Percentiles rank a stretch among this genome's conserved stretches.
phyloP scores from a whole-genome alignment of 495 filamentous ascomycete species.

The Podospora pseudoanserina region DNA sequence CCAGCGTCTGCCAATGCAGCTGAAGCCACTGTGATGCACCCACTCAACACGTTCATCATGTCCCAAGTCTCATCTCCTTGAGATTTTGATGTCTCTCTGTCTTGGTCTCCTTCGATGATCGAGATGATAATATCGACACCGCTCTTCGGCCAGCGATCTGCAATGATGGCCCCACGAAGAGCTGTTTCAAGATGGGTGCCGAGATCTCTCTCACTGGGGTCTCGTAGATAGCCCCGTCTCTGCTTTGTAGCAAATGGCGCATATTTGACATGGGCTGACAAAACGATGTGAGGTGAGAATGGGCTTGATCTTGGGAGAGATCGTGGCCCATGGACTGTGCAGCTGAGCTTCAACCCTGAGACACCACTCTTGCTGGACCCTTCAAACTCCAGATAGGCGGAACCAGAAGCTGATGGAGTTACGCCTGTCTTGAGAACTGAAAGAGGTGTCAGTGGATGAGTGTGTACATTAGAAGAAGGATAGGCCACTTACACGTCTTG shows the following conservation, averaged over 20 bases:
- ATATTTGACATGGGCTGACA: slow-evolving; percentile 92
- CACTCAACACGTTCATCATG: slow-evolving; percentile 80
- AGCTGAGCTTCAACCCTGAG: slow-evolving; percentile 77
- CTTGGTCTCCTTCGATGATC: slow-evolving; percentile 80
- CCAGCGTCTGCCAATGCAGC: slow-evolving; percentile 95
- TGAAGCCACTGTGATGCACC: slow-evolving; percentile 89
- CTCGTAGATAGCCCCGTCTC: slow-evolving; percentile 81
- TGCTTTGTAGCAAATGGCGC: slow-evolving; percentile 84
- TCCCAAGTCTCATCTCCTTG: slow-evolving; percentile 64
- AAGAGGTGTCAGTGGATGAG: slow-evolving; percentile 14
- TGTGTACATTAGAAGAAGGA: slow-evolving; percentile 5
- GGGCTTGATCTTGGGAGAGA: slow-evolving; percentile 83
- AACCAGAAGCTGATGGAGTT: slow-evolving; percentile 89
- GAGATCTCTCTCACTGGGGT: slow-evolving; percentile 82
- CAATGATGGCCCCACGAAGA: slow-evolving; percentile 81
- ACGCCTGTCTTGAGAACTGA: slow-evolving; percentile 87
- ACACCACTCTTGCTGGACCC: slow-evolving; percentile 48
- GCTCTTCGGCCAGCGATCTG: slow-evolving; percentile 93
- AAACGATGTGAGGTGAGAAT: slow-evolving; percentile 84
- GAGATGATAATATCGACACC: slow-evolving; percentile 89
- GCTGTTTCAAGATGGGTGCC: slow-evolving; percentile 88
- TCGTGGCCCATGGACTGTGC: slow-evolving; percentile 88
- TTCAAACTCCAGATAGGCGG: slow-evolving; percentile 87
- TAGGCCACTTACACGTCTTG: slow-evolving; percentile 69
- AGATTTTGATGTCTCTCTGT: slow-evolving; percentile 40